Percentiles rank a stretch among this genome's conserved stretches.
These are phyloP conservation scores for Trichoderma erinaceum DNA, from an alignment of 495 filamentous ascomycete genomes.

Conservation along the genomic window DNA sequence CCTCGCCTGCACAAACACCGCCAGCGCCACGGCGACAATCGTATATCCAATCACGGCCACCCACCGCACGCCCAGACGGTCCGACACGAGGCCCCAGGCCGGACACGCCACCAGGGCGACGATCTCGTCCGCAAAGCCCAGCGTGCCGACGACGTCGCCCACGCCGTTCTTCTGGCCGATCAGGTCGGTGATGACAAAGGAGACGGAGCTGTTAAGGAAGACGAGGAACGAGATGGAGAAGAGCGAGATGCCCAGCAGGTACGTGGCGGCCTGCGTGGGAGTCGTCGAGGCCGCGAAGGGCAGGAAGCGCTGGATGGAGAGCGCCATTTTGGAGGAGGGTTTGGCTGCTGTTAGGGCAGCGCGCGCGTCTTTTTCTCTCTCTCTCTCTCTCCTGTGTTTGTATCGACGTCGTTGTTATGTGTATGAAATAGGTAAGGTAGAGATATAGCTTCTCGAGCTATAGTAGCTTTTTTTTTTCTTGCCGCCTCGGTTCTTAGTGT, in stretches of 20 bases:
- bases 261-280: constrained; percentile 68
- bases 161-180: constrained; percentile 70
- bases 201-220: constrained; percentile 89
- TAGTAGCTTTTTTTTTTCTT: no score
- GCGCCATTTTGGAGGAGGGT: not conserved
- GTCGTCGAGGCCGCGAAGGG: constrained; percentile 56
- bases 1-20: constrained; percentile 74
- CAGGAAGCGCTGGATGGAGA: constrained; percentile 36
- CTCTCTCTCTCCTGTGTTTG: no score
- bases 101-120: constrained; percentile 88
- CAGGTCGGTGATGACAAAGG: constrained; percentile 89
- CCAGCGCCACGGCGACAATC: constrained; percentile 68
- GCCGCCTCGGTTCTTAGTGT: no score
- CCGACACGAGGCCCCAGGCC: constrained; percentile 84
- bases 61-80: constrained; percentile 78
- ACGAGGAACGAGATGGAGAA: constrained; percentile 97
- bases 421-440: not conserved
- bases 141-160: constrained; percentile 84
- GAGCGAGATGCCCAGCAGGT: constrained; percentile 81
- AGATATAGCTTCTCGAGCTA: no score
- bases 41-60: constrained; percentile 73
- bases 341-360: not conserved
- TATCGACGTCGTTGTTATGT: no score
- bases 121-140: constrained; percentile 93
- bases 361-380: not conserved